phyloP scores from a whole-genome alignment of 2,329 filamentous ascomycete genomes.

The Talaromyces albobiverticillius region DNA sequence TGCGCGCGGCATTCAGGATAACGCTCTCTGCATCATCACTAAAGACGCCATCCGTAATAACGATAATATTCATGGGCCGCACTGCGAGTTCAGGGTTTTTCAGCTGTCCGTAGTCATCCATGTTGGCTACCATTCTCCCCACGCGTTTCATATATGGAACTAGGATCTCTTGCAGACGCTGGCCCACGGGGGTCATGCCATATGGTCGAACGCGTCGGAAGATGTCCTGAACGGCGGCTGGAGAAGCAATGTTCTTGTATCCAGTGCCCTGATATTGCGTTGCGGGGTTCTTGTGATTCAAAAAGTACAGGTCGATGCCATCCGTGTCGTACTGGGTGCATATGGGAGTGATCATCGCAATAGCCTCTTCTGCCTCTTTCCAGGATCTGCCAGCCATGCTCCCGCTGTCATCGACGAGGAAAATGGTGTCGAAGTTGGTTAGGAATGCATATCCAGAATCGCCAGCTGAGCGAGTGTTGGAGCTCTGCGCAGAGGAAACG shows the following conservation, averaged over 20 bases:
- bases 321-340: constrained; percentile 76
- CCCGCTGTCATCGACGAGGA: constrained; percentile 88
- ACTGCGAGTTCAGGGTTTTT: constrained; percentile 38
- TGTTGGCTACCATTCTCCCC: constrained; percentile 38
- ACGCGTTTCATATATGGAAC: constrained; percentile 65
- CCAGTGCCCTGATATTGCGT: constrained; percentile 45
- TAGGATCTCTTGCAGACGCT: constrained; percentile 68
- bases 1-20: constrained; percentile 65
- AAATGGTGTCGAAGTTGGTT: constrained; percentile 75
- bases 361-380: constrained; percentile 68
- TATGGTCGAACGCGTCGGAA: constrained; percentile 66
- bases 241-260: constrained; percentile 63
- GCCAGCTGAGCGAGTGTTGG: constrained; percentile 7
- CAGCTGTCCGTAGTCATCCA: constrained; percentile 31
- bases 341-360: constrained; percentile 74
- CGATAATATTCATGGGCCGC: constrained; percentile 85
- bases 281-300: constrained; percentile 63
- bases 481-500: background rate
- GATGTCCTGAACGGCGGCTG: constrained; percentile 61
- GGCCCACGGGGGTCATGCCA: constrained; percentile 72
- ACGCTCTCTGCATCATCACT: constrained; percentile 73
- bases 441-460: constrained; percentile 77
- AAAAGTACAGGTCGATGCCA: constrained; percentile 87
- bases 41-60: constrained; percentile 84
- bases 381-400: constrained; percentile 79